Evolutionary conservation across 169 alveolate genomes (phyloP), one percentile per base, ranked within the genome.

Genomic region (Plasmodium inui): DNA sequence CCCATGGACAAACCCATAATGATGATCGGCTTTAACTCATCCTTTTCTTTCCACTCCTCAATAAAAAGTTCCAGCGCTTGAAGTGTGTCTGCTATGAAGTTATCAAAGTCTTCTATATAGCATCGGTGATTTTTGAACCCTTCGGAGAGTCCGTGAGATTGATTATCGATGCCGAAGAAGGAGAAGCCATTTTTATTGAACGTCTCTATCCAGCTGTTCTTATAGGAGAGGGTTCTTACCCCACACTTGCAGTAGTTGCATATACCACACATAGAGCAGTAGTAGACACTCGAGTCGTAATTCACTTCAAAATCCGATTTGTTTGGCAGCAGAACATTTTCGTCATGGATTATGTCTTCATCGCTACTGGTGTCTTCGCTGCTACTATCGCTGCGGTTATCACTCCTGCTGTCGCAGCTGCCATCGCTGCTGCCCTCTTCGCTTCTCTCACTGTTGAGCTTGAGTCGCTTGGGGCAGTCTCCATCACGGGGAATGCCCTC

Each of bases 101-200:
- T 55, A 1, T 96, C 96, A 46, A 96, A 84, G 28, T 85, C 82
- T 6, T 53, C 84, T 32, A 84, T 70, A 83, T 82, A 96, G 83
- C 96, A 92, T 19, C 97, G 83, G 28, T 80, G 39, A 41, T 90
- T 96, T 30, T 53, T 22, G 12, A 78, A 32, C 9, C 96, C 96
- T 81, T 95, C 96, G 14, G 97, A 96, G 79, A 96, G 34, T 17
- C 97, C 97, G 22, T 94, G 96, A 3, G 96, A 94, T 71, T 96
- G 97, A 32, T 84, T 95, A 76, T 96, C 97, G 19, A 96, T 92
- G 0, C 96, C 96, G 44, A 94, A 94, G 57, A 93, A 92, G 0
- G 94, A 88, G 82, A 90, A 96, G 8, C 95, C 94, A 44, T 94
- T 82, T 26, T 94, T 67, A 73, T 96, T 96, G 26, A 96, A 80